Evolutionary conservation across 176 grass and related monocot genomes (phyloP).

Genomic region (Avena insularis): DNA sequence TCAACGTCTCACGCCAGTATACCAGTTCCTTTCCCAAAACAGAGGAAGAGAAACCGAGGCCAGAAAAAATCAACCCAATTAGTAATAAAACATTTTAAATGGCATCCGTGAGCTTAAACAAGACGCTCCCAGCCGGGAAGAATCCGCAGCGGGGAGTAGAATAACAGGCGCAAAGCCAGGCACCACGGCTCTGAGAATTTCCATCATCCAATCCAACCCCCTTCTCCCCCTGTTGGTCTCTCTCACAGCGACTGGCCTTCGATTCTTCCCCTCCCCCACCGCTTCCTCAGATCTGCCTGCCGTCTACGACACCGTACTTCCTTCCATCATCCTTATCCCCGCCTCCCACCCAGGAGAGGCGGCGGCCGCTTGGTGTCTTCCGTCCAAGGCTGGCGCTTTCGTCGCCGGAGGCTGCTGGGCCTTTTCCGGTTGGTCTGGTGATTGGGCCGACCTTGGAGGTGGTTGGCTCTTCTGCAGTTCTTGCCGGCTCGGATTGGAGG

Average conservation of each 20-base stretch:
- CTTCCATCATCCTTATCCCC: constrained; percentile 25
- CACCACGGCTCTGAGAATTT: constrained; percentile 35
- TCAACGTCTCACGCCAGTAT: not conserved
- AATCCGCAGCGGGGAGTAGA: constrained; percentile 35
- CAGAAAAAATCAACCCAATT: not conserved
- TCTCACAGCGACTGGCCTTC: not conserved
- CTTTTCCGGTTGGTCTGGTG: not conserved
- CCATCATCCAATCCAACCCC: constrained; percentile 26
- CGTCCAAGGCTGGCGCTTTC: not conserved
- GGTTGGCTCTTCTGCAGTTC: constrained; percentile 8
- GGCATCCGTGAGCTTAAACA: constrained; percentile 13
- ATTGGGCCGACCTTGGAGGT: not conserved
- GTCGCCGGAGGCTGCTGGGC: not conserved
- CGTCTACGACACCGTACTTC: not conserved
- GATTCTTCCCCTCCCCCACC: constrained; percentile 31
- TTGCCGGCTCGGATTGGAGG: constrained; percentile 6
- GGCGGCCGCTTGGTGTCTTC: not conserved
- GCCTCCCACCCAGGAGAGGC: constrained; percentile 1
- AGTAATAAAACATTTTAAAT: not conserved
- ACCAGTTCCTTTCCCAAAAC: not conserved
- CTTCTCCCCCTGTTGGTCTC: not conserved
- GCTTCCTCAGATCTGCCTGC: constrained; percentile 62
- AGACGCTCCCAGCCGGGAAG: constrained; percentile 4
- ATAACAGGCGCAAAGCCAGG: constrained; percentile 38
- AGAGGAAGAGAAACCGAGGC: not conserved